Conservation (phyloP, 305 asterid genomes). For the Solanum aculeatissimum region DNA sequence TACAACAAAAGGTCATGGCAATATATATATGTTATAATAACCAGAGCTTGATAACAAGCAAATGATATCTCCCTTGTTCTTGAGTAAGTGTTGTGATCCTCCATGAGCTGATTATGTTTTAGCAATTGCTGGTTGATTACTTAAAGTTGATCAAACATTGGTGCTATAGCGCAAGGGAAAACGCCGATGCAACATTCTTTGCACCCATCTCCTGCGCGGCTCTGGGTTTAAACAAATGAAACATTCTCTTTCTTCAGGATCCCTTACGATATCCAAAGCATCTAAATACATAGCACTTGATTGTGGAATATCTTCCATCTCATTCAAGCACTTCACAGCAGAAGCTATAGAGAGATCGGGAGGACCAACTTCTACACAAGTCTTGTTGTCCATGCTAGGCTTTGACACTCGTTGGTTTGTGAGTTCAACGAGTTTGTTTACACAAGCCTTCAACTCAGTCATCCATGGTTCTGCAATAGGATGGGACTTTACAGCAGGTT, state of each 20-base stretch:
- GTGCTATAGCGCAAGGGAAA: conserved; percentile 60
- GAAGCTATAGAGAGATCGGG: conserved; percentile 62
- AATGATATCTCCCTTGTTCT: not conserved
- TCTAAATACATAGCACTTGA: conserved; percentile 85
- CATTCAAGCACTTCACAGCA: conserved; percentile 60
- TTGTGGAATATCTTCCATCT: conserved; percentile 71
- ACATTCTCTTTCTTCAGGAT: conserved; percentile 63
- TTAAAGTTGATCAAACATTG: conserved; percentile 15
- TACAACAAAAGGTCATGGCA: not conserved
- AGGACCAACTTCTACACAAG: conserved; percentile 1
- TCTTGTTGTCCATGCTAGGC: conserved; percentile 2
- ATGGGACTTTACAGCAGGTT: conserved; percentile 19
- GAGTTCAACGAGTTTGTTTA: conserved; percentile 58
- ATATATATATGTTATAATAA: not conserved
- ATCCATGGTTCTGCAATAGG: conserved; percentile 46
- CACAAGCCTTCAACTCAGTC: conserved; percentile 54
- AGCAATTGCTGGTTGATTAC: not conserved
- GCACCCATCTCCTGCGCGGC: conserved; percentile 93
- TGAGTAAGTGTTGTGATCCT: not conserved
- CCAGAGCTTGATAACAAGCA: not conserved
- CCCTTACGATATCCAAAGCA: conserved; percentile 71
- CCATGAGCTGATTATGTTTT: not conserved
- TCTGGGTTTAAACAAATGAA: conserved; percentile 73
- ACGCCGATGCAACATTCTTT: conserved; percentile 54
- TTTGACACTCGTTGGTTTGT: conserved; percentile 34